phyloP scores from a whole-genome alignment of 1,284 basidiomycete species.

The Pseudozyma sp. region DNA sequence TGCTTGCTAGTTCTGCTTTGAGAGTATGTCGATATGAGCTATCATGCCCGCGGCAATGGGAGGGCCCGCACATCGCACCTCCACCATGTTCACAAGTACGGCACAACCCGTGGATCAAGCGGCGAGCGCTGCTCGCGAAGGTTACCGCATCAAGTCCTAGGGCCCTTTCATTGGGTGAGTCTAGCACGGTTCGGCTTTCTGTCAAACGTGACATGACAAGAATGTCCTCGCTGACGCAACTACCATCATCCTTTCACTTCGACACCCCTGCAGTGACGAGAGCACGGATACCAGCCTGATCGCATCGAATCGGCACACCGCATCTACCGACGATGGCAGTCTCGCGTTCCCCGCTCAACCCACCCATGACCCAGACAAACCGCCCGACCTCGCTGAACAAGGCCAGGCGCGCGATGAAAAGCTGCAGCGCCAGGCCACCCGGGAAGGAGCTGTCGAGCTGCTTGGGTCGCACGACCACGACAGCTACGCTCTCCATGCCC shows the following conservation, averaged over 20 bases:
- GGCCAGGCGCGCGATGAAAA: conserved; percentile 27
- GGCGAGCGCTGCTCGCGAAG: not conserved
- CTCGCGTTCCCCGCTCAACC: not conserved
- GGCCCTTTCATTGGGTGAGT: conserved; percentile 45
- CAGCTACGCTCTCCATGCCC: conserved; percentile 28
- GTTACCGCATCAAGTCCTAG: not conserved
- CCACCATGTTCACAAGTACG: not conserved
- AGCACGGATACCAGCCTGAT: not conserved
- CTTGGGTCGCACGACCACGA: conserved; percentile 32
- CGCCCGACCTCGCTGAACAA: conserved; percentile 13
- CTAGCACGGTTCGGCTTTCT: not conserved
- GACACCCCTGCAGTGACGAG: conserved; percentile 21
- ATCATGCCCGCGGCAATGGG: conserved; percentile 16
- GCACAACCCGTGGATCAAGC: not conserved
- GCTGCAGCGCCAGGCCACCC: conserved; percentile 39
- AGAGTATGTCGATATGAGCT: not conserved
- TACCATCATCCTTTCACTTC: not conserved
- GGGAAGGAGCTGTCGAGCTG: conserved; percentile 37
- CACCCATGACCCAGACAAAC: conserved; percentile 30
- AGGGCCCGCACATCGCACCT: conserved; percentile 15
- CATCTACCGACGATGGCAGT: not conserved
- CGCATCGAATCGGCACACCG: conserved; percentile 9
- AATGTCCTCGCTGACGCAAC: not conserved
- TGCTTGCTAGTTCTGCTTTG: not conserved
- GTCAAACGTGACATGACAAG: not conserved